Evolutionary conservation across 2,329 filamentous ascomycete species (phyloP), one percentile per base, ranked within the genome.

Genomic region (Epichloe amarillans): DNA sequence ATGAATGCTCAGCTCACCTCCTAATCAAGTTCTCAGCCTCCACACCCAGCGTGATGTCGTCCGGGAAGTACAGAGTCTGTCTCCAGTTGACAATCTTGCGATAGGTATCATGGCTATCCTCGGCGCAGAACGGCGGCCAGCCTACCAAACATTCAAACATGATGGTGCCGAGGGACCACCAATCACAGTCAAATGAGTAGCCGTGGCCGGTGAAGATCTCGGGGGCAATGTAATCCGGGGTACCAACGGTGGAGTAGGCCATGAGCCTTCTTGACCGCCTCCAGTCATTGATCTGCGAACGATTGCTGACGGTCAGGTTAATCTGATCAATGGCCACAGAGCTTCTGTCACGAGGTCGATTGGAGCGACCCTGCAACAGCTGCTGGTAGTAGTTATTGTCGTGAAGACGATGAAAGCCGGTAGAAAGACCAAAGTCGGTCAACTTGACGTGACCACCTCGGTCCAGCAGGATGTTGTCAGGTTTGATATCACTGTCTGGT

Each of bases 61-160:
- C 90, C 0, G 93, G 93, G 75, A 98, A 97, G 69, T 95, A 95
- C 46, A 98, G 73, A 53, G 91, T 89, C 63, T 95, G 85, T 51
- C 88, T 83, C 93, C 93, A 98, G 72, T 96, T 95, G 61, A 98
- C 89, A 67, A 98, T 98, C 78, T 98, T 98, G 58, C 91, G 85
- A 71, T 98, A 98, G 1, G 93, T 97, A 67, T 97, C 93, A 64
- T 95, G 91, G 54, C 89, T 87, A 65, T 97, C 91, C 67, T 98
- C 93, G 19, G 93, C 91, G 67, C 93, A 98, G 79, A 98, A 98
- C 33, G 93, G 93, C 50, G 93, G 93, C 93, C 93, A 98, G 61
- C 93, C 93, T 54, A 98, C 89, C 58, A 98, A 76, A 68, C 93
- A 98, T 70, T 98, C 93, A 62, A 97, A 98, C 93, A 98, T 97